A percentile compares a stretch with the other conserved stretches of the same genome.
Evolutionary conservation across 495 filamentous ascomycete genomes (phyloP).

Genomic region (Aspergillus homomorphus): DNA sequence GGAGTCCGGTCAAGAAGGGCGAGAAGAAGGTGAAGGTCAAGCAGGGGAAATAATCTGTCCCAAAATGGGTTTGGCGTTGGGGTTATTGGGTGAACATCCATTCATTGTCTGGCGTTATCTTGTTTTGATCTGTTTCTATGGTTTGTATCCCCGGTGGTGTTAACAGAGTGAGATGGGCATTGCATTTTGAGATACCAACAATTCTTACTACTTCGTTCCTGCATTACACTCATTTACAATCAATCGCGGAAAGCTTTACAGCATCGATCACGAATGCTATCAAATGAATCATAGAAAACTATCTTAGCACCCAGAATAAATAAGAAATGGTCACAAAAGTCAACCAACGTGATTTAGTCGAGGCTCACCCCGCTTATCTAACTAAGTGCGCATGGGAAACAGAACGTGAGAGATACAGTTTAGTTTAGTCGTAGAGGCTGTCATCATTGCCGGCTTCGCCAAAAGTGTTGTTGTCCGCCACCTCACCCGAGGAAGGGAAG

Average conservation of each 20-base stretch:
- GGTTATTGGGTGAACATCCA: too few relatives aligned
- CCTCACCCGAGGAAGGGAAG: constrained; percentile 76
- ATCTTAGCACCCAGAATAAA: neutral
- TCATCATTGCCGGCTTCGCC: constrained; percentile 85
- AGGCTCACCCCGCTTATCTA: constrained; percentile 20
- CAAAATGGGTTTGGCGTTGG: too few relatives aligned
- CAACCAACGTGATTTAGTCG: neutral
- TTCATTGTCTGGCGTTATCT: too few relatives aligned
- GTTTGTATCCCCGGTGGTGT: too few relatives aligned
- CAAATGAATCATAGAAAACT: too few relatives aligned
- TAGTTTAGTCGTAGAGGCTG: constrained; percentile 68
- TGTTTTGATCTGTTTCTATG: too few relatives aligned
- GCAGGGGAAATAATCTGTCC: constrained; percentile 22
- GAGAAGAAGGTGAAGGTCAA: constrained; percentile 31
- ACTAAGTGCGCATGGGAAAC: constrained; percentile 19
- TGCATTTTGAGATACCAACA: too few relatives aligned
- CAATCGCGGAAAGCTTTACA: too few relatives aligned
- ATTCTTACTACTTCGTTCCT: neutral
- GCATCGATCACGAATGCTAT: too few relatives aligned
- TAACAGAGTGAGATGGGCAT: too few relatives aligned
- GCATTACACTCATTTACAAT: neutral
- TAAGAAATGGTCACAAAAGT: neutral
- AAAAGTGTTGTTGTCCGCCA: constrained; percentile 61
- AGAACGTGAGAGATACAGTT: constrained; percentile 21
- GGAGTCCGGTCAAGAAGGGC: constrained; percentile 25